Evolutionary conservation across 441 rosid genomes (phyloP).

Genomic region (Populus trichocarpa): DNA sequence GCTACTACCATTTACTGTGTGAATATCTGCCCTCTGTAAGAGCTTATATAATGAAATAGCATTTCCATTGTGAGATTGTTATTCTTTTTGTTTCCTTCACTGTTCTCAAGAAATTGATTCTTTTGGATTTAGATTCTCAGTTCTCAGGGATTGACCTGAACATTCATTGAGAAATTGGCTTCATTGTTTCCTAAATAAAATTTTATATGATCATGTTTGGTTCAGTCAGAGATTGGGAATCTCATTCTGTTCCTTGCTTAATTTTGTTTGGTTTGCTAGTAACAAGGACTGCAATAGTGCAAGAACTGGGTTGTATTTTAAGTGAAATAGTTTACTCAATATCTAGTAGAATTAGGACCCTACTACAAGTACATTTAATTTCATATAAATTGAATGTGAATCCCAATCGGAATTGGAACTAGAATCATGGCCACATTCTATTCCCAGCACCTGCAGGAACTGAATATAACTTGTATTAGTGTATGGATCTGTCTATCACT

Average conservation of each 20-base stretch:
- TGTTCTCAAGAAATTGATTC: constrained; percentile 1
- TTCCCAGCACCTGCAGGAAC: background rate
- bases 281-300: background rate
- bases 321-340: background rate
- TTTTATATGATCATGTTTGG: background rate
- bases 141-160: background rate
- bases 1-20: background rate
- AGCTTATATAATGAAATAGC: background rate
- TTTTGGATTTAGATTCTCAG: background rate
- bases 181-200: background rate
- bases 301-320: background rate
- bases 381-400: background rate
- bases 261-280: background rate
- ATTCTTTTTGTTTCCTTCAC: background rate
- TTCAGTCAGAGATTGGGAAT: background rate
- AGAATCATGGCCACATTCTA: background rate
- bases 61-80: background rate
- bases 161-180: background rate
- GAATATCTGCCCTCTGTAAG: background rate
- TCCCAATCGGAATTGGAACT: background rate
- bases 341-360: background rate
- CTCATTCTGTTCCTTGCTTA: background rate
- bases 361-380: background rate
- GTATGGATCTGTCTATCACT: background rate
- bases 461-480: no score